These are phyloP conservation scores for Carex myosuroides DNA, from an alignment of 176 grass and related monocot genomes.

Conservation along the genomic window DNA sequence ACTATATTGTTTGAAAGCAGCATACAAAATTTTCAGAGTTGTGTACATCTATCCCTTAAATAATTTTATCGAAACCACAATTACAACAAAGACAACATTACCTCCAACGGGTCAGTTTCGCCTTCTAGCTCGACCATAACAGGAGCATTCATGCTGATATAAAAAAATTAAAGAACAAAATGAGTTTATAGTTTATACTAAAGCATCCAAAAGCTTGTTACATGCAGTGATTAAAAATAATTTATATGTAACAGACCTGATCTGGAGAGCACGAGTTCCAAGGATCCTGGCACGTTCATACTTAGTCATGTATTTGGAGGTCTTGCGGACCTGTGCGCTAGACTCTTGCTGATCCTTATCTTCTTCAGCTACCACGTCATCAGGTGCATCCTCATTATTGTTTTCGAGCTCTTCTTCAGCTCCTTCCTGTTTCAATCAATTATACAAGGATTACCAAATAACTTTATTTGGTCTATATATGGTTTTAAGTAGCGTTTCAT, in stretches of 20 bases:
- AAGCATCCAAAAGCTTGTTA: background rate
- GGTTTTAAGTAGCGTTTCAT: background rate
- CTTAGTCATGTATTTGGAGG: constrained; percentile 87
- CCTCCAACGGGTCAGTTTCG: constrained; percentile 91
- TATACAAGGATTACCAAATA: background rate
- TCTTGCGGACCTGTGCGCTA: constrained; percentile 39
- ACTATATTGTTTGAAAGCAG: background rate
- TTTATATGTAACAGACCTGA: constrained; percentile 41
- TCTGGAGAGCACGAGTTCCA: constrained; percentile 81
- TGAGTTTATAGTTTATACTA: background rate
- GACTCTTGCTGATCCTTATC: constrained; percentile 63
- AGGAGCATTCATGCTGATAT: constrained; percentile 87
- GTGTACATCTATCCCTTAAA: background rate
- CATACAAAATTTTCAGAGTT: background rate
- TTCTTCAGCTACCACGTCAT: constrained; percentile 49
- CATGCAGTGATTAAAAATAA: background rate
- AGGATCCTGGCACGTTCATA: constrained; percentile 93
- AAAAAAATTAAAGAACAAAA: background rate
- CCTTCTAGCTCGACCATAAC: constrained; percentile 95
- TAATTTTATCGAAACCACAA: background rate
- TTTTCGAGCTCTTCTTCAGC: constrained; percentile 61
- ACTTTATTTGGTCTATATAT: background rate
- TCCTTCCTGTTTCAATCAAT: constrained; percentile 45
- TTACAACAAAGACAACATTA: constrained; percentile 17
- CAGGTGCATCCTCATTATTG: constrained; percentile 60